These are phyloP conservation scores for Scedosporium apiospermum DNA, from an alignment of 2,329 filamentous ascomycete genomes.

Conservation along the genomic window DNA sequence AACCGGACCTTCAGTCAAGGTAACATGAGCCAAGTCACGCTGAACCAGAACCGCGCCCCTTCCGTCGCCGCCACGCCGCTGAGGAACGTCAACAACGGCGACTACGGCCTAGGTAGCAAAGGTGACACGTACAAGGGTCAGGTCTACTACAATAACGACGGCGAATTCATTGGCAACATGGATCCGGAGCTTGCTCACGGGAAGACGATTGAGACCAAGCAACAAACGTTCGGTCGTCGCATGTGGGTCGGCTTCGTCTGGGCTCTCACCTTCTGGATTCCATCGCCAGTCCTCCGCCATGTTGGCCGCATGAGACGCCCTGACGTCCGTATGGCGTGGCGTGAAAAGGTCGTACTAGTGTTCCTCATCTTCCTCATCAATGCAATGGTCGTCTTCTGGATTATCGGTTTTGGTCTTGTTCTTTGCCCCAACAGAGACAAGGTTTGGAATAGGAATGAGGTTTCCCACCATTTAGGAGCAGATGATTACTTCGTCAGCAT, in stretches of 20 bases:
- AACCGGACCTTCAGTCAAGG: slow-evolving; percentile 47
- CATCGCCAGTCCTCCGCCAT: slow-evolving; percentile 69
- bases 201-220: slow-evolving; percentile 64
- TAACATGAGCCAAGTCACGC: slow-evolving; percentile 45
- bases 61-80: slow-evolving; percentile 53
- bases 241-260: slow-evolving; percentile 77
- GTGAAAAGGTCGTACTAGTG: slow-evolving; percentile 83
- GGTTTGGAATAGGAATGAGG: slow-evolving; percentile 67
- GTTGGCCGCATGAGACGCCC: slow-evolving; percentile 94
- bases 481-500: slow-evolving; percentile 82
- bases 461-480: slow-evolving; percentile 58
- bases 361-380: slow-evolving; percentile 76
- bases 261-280: slow-evolving; percentile 88
- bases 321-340: slow-evolving; percentile 94
- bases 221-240: slow-evolving; percentile 54
- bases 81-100: slow-evolving; percentile 54
- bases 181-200: slow-evolving; percentile 72
- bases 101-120: slow-evolving; percentile 82
- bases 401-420: slow-evolving; percentile 73
- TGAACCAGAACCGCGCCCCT: slow-evolving; percentile 30
- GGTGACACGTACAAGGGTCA: slow-evolving; percentile 70
- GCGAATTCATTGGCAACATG: slow-evolving; percentile 56
- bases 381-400: slow-evolving; percentile 78
- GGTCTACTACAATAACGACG: slow-evolving; percentile 63
- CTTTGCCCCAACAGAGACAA: slow-evolving; percentile 90